These are phyloP conservation scores for Aurantiochytrium sp. DNA, from an alignment of 108 stramenopile genomes.

Conservation along the genomic window DNA sequence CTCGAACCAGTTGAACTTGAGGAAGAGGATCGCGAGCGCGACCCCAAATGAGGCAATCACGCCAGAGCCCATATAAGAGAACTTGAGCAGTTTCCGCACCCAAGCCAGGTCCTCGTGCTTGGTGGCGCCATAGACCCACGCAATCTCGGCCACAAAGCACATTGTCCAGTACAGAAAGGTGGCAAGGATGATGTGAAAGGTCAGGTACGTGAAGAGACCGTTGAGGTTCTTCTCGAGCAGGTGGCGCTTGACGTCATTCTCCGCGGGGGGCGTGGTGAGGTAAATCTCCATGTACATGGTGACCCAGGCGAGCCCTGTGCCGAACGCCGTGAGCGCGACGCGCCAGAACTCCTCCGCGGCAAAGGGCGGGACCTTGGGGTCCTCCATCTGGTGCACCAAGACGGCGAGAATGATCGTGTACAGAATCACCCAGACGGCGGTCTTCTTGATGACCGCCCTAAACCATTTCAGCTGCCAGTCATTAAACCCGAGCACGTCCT, in stretches of 20 bases:
- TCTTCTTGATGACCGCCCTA: background rate
- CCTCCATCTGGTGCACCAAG: background rate
- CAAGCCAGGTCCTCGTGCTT: background rate
- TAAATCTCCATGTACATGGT: background rate
- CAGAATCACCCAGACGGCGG: background rate
- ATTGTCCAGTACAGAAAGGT: background rate
- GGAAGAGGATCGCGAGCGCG: background rate
- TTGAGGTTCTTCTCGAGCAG: background rate
- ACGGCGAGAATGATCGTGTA: background rate
- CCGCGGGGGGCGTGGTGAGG: background rate
- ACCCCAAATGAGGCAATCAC: background rate
- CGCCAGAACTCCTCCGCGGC: background rate
- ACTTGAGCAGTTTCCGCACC: background rate
- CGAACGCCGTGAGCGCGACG: background rate
- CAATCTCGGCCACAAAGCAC: slow-evolving; percentile 10
- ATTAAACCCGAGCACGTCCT: background rate
- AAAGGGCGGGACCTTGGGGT: background rate
- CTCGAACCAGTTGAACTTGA: slow-evolving; percentile 33
- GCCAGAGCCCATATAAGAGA: background rate
- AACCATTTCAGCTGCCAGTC: slow-evolving; percentile 29
- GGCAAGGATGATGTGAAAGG: slow-evolving; percentile 11
- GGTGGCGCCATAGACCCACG: background rate
- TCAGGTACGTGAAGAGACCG: slow-evolving; percentile 6
- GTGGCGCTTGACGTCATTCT: background rate
- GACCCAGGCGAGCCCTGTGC: background rate